phyloP scores from a whole-genome alignment of 2,329 filamentous ascomycete genomes.

The Penicillium sp. region DNA sequence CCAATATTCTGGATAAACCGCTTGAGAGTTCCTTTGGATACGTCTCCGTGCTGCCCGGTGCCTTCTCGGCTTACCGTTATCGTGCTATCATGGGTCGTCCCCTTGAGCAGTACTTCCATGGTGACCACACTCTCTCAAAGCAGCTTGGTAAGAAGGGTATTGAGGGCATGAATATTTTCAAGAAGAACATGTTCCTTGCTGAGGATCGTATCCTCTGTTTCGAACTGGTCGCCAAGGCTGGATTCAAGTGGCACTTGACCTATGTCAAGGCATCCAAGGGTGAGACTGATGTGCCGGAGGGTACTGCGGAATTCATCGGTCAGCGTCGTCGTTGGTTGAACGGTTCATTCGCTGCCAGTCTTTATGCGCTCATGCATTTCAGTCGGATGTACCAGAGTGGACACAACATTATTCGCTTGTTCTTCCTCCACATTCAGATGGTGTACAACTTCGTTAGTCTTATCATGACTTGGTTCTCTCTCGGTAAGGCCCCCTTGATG shows the following conservation, averaged over 20 bases:
- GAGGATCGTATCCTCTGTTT: slow-evolving; percentile 99
- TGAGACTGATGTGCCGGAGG: slow-evolving; percentile 98
- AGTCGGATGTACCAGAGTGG: slow-evolving; percentile 96
- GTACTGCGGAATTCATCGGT: slow-evolving; percentile 90
- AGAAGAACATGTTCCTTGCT: slow-evolving; percentile 99
- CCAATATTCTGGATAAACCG: slow-evolving; percentile 96
- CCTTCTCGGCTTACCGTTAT: slow-evolving; percentile 96
- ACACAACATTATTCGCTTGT: slow-evolving; percentile 94
- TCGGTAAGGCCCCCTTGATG: slow-evolving; percentile 44
- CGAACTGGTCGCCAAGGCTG: slow-evolving; percentile 94
- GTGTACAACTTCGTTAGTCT: slow-evolving; percentile 87
- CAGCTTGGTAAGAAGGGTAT: slow-evolving; percentile 97
- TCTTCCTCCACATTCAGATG: slow-evolving; percentile 95
- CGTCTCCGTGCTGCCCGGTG: slow-evolving; percentile 93
- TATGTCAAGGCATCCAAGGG: slow-evolving; percentile 99
- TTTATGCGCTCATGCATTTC: slow-evolving; percentile 97
- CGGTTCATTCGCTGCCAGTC: slow-evolving; percentile 92
- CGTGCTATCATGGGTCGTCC: slow-evolving; percentile 95
- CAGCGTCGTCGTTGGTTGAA: slow-evolving; percentile 98
- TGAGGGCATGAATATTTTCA: slow-evolving; percentile 99
- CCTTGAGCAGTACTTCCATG: slow-evolving; percentile 97
- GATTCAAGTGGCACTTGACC: slow-evolving; percentile 96
- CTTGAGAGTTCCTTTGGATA: slow-evolving; percentile 95
- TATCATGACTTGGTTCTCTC: slow-evolving; percentile 82
- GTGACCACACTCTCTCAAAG: slow-evolving; percentile 93